Conservation (phyloP, 352 stramenopile species). For the Phytophthora fragariae region DNA sequence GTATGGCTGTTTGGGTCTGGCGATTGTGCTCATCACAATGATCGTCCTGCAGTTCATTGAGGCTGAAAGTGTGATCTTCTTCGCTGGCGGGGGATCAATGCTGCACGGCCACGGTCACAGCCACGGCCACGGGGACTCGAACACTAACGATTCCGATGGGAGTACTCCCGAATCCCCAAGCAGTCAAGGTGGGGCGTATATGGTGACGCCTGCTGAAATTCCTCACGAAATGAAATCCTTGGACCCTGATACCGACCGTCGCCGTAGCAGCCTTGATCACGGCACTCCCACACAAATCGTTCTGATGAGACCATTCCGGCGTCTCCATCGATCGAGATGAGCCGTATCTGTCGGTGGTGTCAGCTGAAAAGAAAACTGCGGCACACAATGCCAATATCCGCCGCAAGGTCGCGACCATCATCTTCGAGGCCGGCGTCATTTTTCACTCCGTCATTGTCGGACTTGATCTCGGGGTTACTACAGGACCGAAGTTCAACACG, state of each 20-base stretch:
- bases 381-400: slow-evolving; percentile 14
- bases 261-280: slow-evolving; percentile 34
- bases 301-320: background rate
- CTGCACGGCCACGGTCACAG: slow-evolving; percentile 36
- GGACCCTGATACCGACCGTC: slow-evolving; percentile 3
- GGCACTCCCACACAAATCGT: background rate
- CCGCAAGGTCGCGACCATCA: slow-evolving; percentile 50
- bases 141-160: background rate
- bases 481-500: slow-evolving; percentile 56
- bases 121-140: slow-evolving; percentile 12
- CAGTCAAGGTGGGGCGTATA: background rate
- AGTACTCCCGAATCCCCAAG: background rate
- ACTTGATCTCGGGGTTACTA: slow-evolving; percentile 64
- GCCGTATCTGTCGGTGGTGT: background rate
- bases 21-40: slow-evolving; percentile 56
- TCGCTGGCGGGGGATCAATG: slow-evolving; percentile 21
- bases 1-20: slow-evolving; percentile 52
- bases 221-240: background rate
- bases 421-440: slow-evolving; percentile 68
- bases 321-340: background rate
- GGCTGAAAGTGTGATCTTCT: slow-evolving; percentile 59
- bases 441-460: slow-evolving; percentile 82
- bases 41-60: slow-evolving; percentile 61
- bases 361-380: background rate
- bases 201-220: background rate